These are phyloP conservation scores for Reticulascus tulasneorum DNA, from an alignment of 2,329 filamentous ascomycete species.

Conservation along the genomic window DNA sequence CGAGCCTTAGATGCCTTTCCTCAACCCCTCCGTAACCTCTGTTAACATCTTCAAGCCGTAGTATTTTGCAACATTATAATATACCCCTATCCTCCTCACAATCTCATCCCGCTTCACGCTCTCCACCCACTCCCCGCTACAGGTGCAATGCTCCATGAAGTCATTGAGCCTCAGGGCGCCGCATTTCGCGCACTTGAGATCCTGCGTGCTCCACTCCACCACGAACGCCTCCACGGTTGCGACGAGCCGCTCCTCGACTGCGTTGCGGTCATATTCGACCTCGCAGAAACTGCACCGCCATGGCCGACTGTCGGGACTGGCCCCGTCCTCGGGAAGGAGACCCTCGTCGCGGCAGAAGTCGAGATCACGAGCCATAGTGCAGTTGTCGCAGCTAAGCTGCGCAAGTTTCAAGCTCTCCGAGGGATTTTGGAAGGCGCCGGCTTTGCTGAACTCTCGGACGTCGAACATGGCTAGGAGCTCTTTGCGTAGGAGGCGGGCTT, in stretches of 20 bases:
- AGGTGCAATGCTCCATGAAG: conserved; percentile 95
- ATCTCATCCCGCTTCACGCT: conserved; percentile 66
- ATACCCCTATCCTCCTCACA: conserved; percentile 61
- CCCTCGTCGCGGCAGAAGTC: conserved; percentile 90
- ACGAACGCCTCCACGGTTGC: conserved; percentile 69
- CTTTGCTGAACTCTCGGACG: conserved; percentile 85
- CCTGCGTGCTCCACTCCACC: conserved; percentile 82
- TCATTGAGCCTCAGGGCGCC: conserved; percentile 79
- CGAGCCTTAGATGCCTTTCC: conserved; percentile 35
- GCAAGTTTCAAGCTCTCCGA: conserved; percentile 67
- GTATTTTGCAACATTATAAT: conserved; percentile 69
- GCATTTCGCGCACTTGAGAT: conserved; percentile 73
- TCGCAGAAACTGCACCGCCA: conserved; percentile 80
- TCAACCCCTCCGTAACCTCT: conserved; percentile 65
- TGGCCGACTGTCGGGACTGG: conserved; percentile 32
- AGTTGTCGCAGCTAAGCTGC: conserved; percentile 83
- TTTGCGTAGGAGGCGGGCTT: conserved; percentile 82
- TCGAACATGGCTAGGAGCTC: conserved; percentile 89
- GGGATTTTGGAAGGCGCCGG: conserved; percentile 85
- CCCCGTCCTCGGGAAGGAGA: conserved; percentile 53
- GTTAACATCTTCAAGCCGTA: conserved; percentile 81
- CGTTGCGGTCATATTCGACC: conserved; percentile 70
- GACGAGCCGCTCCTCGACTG: conserved; percentile 80
- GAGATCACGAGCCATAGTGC: conserved; percentile 82
- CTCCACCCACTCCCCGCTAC: conserved; percentile 79